Evolutionary conservation across 148 eudicot genomes (phyloP).

Genomic region (Chenopodium album): DNA sequence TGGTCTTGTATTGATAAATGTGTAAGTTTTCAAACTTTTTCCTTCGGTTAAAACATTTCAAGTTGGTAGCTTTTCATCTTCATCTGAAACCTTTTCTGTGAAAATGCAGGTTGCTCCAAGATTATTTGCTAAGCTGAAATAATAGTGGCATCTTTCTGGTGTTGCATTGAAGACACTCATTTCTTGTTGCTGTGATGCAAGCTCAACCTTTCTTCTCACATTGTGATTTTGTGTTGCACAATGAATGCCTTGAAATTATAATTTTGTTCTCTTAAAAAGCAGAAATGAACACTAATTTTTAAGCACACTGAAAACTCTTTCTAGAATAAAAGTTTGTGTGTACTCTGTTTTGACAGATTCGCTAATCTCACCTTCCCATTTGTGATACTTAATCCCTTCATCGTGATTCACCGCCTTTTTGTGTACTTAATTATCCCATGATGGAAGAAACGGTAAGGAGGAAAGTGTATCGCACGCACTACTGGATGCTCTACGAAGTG

Average conservation of each 20-base stretch:
- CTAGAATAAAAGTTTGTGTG: conserved; percentile 1
- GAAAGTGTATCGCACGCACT: not conserved
- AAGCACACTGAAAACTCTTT: not conserved
- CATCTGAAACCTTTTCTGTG: not conserved
- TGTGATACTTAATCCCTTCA: not conserved
- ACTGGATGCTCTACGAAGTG: not conserved
- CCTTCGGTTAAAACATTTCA: not conserved
- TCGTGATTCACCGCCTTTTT: no score
- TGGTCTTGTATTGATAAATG: conserved; percentile 38
- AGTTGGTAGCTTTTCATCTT: not conserved
- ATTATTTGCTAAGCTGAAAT: conserved; percentile 36
- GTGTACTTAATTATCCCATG: no score
- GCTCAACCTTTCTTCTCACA: not conserved
- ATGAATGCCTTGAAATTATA: not conserved
- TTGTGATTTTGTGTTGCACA: conserved; percentile 11
- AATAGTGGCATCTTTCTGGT: not conserved
- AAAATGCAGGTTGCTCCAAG: conserved; percentile 40
- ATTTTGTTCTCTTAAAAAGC: conserved; percentile 1
- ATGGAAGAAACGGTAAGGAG: no score
- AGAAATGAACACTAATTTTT: not conserved
- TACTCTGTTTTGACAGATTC: not conserved
- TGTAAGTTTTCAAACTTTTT: conserved; percentile 23
- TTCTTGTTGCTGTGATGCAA: conserved; percentile 4
- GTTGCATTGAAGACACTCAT: conserved; percentile 1
- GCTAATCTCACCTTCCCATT: not conserved